Base-by-base conservation (phyloP, 2,329 filamentous ascomycete species). In the Fusarium goolgardi region DNA sequence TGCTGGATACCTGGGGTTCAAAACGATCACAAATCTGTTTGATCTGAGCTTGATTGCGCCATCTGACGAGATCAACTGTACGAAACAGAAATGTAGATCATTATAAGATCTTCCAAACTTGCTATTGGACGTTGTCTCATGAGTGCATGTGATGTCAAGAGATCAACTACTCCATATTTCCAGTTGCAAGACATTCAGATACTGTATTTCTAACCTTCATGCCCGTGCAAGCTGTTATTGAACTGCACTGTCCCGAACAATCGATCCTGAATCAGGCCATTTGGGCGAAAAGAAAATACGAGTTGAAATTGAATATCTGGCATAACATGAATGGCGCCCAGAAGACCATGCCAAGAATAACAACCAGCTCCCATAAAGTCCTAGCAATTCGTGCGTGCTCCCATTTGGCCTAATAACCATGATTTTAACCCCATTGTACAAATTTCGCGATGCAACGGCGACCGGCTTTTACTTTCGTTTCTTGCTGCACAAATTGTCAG, bases 401-500 rank as follows among this genome's bases (percentile, higher is more conserved):
- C 40, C 44, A 52, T 47, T 53, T 5, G 31, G 21, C 37, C 35
- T 9, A 18, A 27, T 39, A 21, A 51, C 39, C 10, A 50, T 20
- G 23, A 47, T 44, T 44, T 44, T 53, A 35, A 51, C 55, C 34
- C 21, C 34, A 47, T 40, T 34, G 43, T 59, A 27, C 27, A 39
- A 35, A 51, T 31, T 40, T 55, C 41, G 56, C 40, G 31, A 53
- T 25, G 27, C 35, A 47, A 27, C 15, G 20, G 32, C 39, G 35
- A 39, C 34, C 32, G 46, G 9, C 16, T 47, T 18, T 63, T 55
- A 74, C 46, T 73, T 74, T 61, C 40, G 61, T 60, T 74, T 73
- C 52, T 74, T 74, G 41, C 67, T 73, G 43, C 16, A 37, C 10
- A 29, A n/a, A 29, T 5, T 34, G 49, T 74, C 29, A 74, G 71